Conservation (phyloP, 352 stramenopile genomes). For the Blastocystis hominis region DNA sequence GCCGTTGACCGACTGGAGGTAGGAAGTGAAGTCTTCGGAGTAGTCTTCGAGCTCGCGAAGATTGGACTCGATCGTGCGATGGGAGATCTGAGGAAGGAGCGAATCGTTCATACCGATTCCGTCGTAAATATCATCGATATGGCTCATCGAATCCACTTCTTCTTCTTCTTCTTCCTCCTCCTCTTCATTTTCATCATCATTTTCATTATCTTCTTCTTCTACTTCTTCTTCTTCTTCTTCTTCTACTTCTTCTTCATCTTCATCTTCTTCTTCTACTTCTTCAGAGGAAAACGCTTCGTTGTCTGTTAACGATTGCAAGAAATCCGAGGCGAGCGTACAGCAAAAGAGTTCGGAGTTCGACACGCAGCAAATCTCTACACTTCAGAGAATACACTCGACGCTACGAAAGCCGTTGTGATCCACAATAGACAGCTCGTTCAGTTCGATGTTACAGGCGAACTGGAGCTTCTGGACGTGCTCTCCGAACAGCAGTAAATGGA, state of each 20-base stretch:
- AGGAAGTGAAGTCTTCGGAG: not conserved
- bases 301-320: not conserved
- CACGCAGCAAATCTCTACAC: not conserved
- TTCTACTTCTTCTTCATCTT: not conserved
- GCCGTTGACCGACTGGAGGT: not conserved
- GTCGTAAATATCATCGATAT: not conserved
- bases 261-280: not conserved
- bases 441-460: not conserved
- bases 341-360: not conserved
- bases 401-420: not conserved
- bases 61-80: not conserved
- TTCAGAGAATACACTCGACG: not conserved
- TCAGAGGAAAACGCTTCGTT: not conserved
- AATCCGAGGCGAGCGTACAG: not conserved
- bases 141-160: not conserved
- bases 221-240: not conserved
- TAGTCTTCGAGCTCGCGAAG: not conserved
- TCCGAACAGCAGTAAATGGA: not conserved
- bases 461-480: not conserved
- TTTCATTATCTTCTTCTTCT: not conserved
- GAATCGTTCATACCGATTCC: not conserved
- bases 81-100: slow-evolving; percentile 9
- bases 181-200: not conserved
- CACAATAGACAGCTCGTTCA: not conserved
- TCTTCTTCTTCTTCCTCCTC: not conserved